phyloP scores from a whole-genome alignment of 2,329 filamentous ascomycete species.

The Albifimbria verrucaria region DNA sequence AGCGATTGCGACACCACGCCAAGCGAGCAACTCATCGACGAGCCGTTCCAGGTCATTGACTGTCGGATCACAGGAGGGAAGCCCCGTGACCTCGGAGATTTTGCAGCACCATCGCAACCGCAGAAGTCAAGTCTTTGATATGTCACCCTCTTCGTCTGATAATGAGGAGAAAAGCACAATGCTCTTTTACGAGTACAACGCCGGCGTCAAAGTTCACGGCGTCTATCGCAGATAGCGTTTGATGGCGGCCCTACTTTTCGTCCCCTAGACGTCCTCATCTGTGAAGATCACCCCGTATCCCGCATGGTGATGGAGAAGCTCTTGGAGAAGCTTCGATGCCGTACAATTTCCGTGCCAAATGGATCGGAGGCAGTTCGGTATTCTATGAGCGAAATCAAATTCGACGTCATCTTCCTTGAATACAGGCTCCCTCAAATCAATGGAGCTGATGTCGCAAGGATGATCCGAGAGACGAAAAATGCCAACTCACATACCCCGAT shows the following conservation, averaged over 20 bases:
- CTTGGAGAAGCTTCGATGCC: conserved; percentile 89
- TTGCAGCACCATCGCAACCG: conserved; percentile 81
- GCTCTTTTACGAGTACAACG: conserved; percentile 88
- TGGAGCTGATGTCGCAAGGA: conserved; percentile 90
- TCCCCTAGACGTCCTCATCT: conserved; percentile 90
- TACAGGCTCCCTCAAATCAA: conserved; percentile 94
- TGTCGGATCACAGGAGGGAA: conserved; percentile 90
- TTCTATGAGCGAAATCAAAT: conserved; percentile 95
- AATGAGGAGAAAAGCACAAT: conserved; percentile 94
- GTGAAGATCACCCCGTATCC: conserved; percentile 95
- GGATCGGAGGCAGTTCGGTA: conserved; percentile 90
- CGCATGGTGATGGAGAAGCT: conserved; percentile 98
- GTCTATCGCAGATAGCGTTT: conserved; percentile 86
- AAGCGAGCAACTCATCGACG: conserved; percentile 58
- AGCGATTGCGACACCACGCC: conserved; percentile 55
- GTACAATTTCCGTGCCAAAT: conserved; percentile 86
- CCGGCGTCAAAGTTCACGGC: conserved; percentile 89
- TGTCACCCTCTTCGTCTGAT: conserved; percentile 95
- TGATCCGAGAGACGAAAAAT: conserved; percentile 97
- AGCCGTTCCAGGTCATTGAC: conserved; percentile 83
- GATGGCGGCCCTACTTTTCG: conserved; percentile 83
- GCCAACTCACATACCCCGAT: conserved; percentile 93
- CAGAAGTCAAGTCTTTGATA: conserved; percentile 89
- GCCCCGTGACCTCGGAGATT: conserved; percentile 66
- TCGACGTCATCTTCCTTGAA: conserved; percentile 98